Conservation (phyloP, 768 basidiomycete genomes). For the Lepiota brunneoincarnata region DNA sequence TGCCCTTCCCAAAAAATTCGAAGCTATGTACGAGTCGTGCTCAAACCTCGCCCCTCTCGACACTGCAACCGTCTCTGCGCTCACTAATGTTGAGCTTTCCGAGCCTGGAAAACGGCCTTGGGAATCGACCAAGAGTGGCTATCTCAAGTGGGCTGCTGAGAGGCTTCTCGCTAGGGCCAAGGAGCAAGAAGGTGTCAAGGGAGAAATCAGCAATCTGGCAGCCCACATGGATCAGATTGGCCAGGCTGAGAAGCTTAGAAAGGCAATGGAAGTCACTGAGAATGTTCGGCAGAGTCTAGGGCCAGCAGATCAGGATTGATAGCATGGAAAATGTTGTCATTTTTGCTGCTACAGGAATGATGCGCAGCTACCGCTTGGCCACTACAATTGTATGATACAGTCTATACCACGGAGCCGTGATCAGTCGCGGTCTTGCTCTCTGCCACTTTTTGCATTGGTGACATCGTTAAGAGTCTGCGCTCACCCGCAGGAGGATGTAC, state of each 20-base stretch:
- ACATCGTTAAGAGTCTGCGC: too few species aligned
- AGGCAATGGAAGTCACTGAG: slow-evolving; percentile 5
- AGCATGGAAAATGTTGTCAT: too few species aligned
- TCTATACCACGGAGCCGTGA: too few species aligned
- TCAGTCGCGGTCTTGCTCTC: too few species aligned
- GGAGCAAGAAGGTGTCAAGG: not conserved
- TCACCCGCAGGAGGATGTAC: too few species aligned
- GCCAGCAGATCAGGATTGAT: not conserved
- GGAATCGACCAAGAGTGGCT: slow-evolving; percentile 12
- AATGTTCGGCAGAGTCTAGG: slow-evolving; percentile 5
- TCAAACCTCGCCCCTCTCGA: slow-evolving; percentile 8
- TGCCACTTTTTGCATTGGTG: too few species aligned
- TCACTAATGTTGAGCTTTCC: slow-evolving; percentile 7
- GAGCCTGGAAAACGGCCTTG: slow-evolving; percentile 12
- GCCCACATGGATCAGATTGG: slow-evolving; percentile 1
- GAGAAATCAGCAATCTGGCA: not conserved
- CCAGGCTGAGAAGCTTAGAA: slow-evolving; percentile 3
- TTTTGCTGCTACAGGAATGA: too few species aligned
- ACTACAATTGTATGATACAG: too few species aligned
- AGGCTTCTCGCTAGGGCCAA: not conserved
- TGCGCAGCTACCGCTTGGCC: too few species aligned
- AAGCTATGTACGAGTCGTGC: not conserved
- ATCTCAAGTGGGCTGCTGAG: slow-evolving; percentile 9
- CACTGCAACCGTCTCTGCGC: slow-evolving; percentile 1
- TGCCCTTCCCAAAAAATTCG: not conserved